phyloP scores from a whole-genome alignment of 805 yeast species.

The Wickerhamiella azymoides region DNA sequence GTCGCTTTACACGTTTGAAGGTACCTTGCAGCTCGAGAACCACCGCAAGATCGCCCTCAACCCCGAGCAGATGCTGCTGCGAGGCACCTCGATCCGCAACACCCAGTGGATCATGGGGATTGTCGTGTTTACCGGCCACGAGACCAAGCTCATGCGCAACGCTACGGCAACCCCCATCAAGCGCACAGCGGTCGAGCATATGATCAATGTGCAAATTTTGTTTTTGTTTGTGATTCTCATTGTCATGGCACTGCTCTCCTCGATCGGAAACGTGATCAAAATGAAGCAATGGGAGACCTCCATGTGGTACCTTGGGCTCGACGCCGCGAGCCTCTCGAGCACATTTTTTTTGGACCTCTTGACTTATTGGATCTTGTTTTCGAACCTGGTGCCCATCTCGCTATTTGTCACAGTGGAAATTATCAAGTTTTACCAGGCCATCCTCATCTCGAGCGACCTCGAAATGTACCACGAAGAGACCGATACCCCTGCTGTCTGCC shows the following conservation, averaged over 20 bases:
- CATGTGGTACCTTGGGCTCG: slow-evolving; percentile 53
- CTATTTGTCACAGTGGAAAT: slow-evolving; percentile 92
- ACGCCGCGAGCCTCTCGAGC: slow-evolving; percentile 50
- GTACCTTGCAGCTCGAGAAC: slow-evolving; percentile 43
- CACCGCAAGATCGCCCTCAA: slow-evolving; percentile 42
- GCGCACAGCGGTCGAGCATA: slow-evolving; percentile 90
- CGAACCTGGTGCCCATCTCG: slow-evolving; percentile 95
- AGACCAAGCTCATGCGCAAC: slow-evolving; percentile 93
- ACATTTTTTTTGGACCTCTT: slow-evolving; percentile 75
- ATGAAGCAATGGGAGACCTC: slow-evolving; percentile 38
- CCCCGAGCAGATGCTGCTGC: slow-evolving; percentile 80
- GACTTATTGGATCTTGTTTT: slow-evolving; percentile 92
- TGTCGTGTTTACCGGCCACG: slow-evolving; percentile 94
- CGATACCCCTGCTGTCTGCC: slow-evolving; percentile 88
- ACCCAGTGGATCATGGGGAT: slow-evolving; percentile 93
- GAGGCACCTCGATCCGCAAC: slow-evolving; percentile 93
- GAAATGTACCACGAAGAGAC: slow-evolving; percentile 80
- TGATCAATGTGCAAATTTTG: slow-evolving; percentile 82
- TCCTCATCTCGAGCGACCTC: slow-evolving; percentile 81
- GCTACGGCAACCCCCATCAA: slow-evolving; percentile 98
- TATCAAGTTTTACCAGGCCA: slow-evolving; percentile 91
- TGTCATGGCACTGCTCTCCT: slow-evolving; percentile 60
- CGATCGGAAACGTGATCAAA: slow-evolving; percentile 76
- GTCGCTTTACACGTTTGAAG: slow-evolving; percentile 88
- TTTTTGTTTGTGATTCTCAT: slow-evolving; percentile 75